Evolutionary conservation across 208 protist genomes (phyloP).

Genomic region (Acanthamoeba rhysodes): DNA sequence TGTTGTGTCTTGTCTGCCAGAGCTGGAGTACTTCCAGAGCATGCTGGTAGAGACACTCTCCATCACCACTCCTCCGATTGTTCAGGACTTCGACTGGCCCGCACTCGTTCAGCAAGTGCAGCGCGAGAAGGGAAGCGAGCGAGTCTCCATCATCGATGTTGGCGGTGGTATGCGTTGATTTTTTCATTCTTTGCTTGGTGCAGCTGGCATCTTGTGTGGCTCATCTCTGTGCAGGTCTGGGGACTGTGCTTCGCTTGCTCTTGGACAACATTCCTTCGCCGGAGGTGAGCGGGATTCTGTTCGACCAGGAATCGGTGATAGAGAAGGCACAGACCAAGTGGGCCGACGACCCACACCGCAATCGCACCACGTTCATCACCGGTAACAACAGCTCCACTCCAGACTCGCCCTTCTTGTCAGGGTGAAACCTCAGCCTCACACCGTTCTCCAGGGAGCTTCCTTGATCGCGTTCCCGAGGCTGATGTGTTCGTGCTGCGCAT

Average conservation of each 20-base stretch:
- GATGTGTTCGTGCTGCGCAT: constrained; percentile 66
- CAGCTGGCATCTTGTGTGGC: neutral
- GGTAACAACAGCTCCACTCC: neutral
- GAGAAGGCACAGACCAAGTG: neutral
- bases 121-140: neutral
- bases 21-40: constrained; percentile 15
- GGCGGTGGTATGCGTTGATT: neutral
- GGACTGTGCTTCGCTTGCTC: constrained; percentile 28
- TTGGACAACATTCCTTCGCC: neutral
- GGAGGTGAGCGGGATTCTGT: constrained; percentile 39
- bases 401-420: neutral
- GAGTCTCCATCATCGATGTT: constrained; percentile 34
- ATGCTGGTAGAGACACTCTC: constrained; percentile 30
- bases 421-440: neutral
- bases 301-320: constrained; percentile 34
- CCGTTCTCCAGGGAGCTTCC: constrained; percentile 1
- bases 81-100: constrained; percentile 57
- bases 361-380: neutral
- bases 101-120: neutral
- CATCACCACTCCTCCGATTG: constrained; percentile 46
- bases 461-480: neutral
- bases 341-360: neutral
- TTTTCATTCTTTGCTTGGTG: too few relatives aligned
- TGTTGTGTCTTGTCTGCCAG: neutral
- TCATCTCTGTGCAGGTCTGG: neutral